These are phyloP conservation scores for Striga hermonthica DNA, from an alignment of 305 asterid species.

Conservation along the genomic window DNA sequence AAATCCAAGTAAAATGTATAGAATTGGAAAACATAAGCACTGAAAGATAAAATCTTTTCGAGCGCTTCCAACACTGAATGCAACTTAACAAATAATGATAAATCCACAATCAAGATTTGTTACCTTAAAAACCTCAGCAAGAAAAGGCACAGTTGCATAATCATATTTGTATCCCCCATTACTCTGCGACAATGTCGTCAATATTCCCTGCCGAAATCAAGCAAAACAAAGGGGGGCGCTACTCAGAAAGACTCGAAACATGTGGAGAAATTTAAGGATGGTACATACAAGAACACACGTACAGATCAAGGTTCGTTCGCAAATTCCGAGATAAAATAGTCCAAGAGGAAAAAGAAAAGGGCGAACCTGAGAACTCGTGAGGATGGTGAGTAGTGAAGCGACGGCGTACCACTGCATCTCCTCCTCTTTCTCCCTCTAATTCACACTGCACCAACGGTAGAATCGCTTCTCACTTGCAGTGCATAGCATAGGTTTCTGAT, in stretches of 20 bases:
- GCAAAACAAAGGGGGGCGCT: constrained; percentile 25
- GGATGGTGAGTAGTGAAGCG: constrained; percentile 79
- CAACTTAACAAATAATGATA: not conserved
- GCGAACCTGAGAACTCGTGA: constrained; percentile 89
- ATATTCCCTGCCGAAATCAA: constrained; percentile 61
- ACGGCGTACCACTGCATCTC: constrained; percentile 93
- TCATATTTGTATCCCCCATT: constrained; percentile 82
- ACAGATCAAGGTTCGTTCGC: constrained; percentile 30
- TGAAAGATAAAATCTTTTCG: not conserved
- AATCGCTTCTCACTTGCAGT: constrained; percentile 20
- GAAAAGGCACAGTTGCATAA: constrained; percentile 95
- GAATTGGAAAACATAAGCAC: not conserved
- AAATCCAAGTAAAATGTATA: not conserved
- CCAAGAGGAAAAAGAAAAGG: constrained; percentile 5
- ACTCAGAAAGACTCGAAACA: constrained; percentile 25
- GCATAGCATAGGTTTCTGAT: constrained; percentile 19
- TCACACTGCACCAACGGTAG: constrained; percentile 24
- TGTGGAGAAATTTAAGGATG: constrained; percentile 2
- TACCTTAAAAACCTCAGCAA: constrained; percentile 96
- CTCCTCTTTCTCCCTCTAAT: constrained; percentile 27
- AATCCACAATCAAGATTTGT: constrained; percentile 5
- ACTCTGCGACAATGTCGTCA: constrained; percentile 88
- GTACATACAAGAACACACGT: constrained; percentile 7
- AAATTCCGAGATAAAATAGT: constrained; percentile 21
- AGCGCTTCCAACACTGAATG: not conserved